These are phyloP conservation scores for Podospora comata DNA, from an alignment of 495 filamentous ascomycete genomes.

Conservation along the genomic window DNA sequence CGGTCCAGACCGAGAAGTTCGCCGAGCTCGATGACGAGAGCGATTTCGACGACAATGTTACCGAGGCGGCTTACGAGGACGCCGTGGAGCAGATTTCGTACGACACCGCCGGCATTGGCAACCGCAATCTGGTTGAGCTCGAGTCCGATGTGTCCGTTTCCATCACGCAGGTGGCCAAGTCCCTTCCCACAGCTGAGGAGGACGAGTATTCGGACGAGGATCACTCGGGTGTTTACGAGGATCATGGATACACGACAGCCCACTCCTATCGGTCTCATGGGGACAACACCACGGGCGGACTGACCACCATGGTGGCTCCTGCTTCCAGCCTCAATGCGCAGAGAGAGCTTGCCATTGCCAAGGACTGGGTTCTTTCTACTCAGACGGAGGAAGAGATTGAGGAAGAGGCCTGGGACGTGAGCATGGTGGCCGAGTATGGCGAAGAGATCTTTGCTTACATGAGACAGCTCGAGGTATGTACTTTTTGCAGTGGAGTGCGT, in stretches of 20 bases:
- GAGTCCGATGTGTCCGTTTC: conserved; percentile 8
- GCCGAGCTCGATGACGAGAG: conserved; percentile 25
- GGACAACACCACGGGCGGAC: conserved; percentile 75
- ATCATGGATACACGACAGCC: conserved; percentile 75
- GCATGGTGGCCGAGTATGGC: conserved; percentile 95
- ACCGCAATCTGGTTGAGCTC: conserved; percentile 13
- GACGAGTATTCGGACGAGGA: conserved; percentile 79
- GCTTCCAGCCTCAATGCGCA: conserved; percentile 57
- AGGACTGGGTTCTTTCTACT: conserved; percentile 60
- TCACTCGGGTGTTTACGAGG: conserved; percentile 73
- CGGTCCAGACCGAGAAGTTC: conserved; percentile 22
- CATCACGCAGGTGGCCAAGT: conserved; percentile 15
- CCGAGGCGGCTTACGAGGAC: conserved; percentile 44
- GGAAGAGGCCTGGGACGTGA: conserved; percentile 90
- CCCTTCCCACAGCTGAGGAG: conserved; percentile 46
- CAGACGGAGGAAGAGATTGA: conserved; percentile 59
- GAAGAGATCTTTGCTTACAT: conserved; percentile 95
- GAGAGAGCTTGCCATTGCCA: conserved; percentile 68
- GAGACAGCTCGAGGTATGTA: conserved; percentile 78
- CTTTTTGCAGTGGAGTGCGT: neutral
- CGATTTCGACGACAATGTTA: conserved; percentile 34
- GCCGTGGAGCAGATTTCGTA: conserved; percentile 38
- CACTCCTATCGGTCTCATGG: conserved; percentile 69
- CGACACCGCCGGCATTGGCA: conserved; percentile 13
- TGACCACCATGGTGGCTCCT: conserved; percentile 68